Evolutionary conservation across 169 alveolate species (phyloP).

Genomic region (Cryptosporidium meleagridis): DNA sequence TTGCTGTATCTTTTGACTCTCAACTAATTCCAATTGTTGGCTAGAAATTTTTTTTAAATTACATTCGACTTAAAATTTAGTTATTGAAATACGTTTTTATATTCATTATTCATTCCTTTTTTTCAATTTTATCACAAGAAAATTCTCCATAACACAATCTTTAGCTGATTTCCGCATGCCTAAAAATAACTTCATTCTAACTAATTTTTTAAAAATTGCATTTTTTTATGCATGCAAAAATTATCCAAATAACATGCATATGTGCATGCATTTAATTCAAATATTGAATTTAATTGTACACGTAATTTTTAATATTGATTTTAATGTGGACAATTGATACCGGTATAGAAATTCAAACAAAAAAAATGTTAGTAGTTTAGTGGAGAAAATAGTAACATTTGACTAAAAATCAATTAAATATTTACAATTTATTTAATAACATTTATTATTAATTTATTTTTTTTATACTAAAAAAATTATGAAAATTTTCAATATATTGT

Average conservation of each 20-base stretch:
- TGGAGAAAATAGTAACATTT: not conserved
- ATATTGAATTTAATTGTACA: not conserved
- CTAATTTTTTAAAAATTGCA: not conserved
- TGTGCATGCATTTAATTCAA: not conserved
- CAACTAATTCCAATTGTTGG: slow-evolving; percentile 15
- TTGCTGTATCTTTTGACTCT: slow-evolving; percentile 34
- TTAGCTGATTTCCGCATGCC: not conserved
- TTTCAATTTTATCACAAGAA: not conserved
- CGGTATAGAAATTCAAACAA: not conserved
- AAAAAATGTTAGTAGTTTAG: not conserved
- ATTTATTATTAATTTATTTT: not conserved
- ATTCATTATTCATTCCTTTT: not conserved
- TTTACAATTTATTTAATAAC: not conserved
- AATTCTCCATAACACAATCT: not conserved
- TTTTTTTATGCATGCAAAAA: not conserved
- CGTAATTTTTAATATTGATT: not conserved
- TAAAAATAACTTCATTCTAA: not conserved
- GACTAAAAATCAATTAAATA: not conserved
- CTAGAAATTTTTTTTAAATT: not conserved
- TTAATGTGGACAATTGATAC: slow-evolving; percentile 3
- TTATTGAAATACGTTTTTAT: no score
- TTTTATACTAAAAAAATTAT: not conserved
- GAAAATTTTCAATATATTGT: slow-evolving; percentile 7
- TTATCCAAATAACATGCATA: not conserved
- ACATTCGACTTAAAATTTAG: not conserved